Percentiles rank a stretch among this genome's conserved stretches.
These are phyloP conservation scores for Gastrolobium bilobum DNA, from an alignment of 306 rosid genomes.

Conservation along the genomic window DNA sequence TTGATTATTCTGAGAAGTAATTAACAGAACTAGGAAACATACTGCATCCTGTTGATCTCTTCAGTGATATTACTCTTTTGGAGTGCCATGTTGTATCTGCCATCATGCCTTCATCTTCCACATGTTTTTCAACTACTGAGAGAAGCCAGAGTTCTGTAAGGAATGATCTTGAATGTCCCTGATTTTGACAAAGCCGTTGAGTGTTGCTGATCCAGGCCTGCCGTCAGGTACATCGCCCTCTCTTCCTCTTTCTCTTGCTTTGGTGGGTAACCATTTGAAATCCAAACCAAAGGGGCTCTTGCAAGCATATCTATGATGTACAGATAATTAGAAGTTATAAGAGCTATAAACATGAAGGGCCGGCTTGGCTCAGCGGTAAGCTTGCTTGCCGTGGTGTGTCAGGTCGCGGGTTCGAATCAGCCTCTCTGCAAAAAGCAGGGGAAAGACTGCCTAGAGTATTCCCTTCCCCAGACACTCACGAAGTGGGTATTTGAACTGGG, in stretches of 20 bases:
- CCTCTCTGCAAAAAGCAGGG: too few relatives aligned
- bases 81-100: conserved; percentile 59
- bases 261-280: not conserved
- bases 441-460: too few relatives aligned
- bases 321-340: too few relatives aligned
- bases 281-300: not conserved
- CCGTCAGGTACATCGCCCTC: conserved; percentile 63
- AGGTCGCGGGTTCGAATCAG: too few relatives aligned
- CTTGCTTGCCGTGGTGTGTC: too few relatives aligned
- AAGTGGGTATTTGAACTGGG: too few relatives aligned
- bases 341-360: too few relatives aligned
- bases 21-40: conserved; percentile 28
- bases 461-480: too few relatives aligned
- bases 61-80: conserved; percentile 53
- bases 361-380: too few relatives aligned
- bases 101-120: conserved; percentile 44
- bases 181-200: conserved; percentile 49
- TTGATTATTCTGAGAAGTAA: conserved; percentile 47
- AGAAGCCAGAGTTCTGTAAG: conserved; percentile 48
- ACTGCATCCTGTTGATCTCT: conserved; percentile 42
- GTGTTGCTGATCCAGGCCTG: conserved; percentile 55
- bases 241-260: conserved; percentile 28
- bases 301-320: not conserved
- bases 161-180: conserved; percentile 44
- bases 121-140: conserved; percentile 51